Percentiles rank a stretch among this genome's conserved stretches.
Evolutionary conservation across 2,329 filamentous ascomycete genomes (phyloP).

Genomic region (Remersonia thermophila): DNA sequence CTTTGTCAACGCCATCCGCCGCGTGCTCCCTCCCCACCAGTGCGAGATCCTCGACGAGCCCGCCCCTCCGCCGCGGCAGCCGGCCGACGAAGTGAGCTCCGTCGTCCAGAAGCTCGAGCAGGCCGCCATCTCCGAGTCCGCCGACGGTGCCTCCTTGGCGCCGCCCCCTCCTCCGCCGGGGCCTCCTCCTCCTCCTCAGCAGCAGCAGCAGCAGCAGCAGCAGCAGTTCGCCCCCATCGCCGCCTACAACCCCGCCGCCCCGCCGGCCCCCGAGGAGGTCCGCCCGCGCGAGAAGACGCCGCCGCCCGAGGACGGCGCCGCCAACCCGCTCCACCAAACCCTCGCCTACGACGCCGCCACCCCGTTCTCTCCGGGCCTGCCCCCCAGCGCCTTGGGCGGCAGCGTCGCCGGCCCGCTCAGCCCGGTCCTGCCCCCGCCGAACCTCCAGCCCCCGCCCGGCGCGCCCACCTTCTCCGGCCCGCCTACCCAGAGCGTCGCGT

Average conservation of each 20-base stretch:
- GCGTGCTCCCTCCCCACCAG: constrained; percentile 48
- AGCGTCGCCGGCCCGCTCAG: constrained; percentile 27
- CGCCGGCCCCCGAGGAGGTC: constrained; percentile 60
- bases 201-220: constrained; percentile 19
- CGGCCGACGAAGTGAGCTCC: constrained; percentile 42
- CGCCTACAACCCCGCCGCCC: constrained; percentile 69
- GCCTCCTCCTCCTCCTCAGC: constrained; percentile 22
- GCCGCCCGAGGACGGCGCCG: constrained; percentile 48
- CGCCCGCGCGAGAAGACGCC: constrained; percentile 69
- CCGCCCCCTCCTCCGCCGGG: constrained; percentile 26
- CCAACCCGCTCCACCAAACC: constrained; percentile 45
- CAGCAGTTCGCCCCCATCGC: constrained; percentile 50
- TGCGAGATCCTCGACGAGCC: constrained; percentile 56
- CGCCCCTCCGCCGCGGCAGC: constrained; percentile 31
- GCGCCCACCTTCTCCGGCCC: constrained; percentile 30
- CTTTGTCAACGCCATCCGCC: constrained; percentile 56
- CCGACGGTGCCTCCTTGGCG: constrained; percentile 34
- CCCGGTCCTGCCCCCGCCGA: constrained; percentile 25
- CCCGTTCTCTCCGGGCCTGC: constrained; percentile 40
- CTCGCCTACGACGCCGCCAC: constrained; percentile 42
- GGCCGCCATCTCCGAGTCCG: constrained; percentile 49
- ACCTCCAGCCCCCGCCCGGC: constrained; percentile 27
- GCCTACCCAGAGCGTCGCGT: constrained; percentile 24
- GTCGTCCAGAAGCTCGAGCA: constrained; percentile 64
- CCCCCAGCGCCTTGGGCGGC: constrained; percentile 27